Conservation (phyloP, 371 early-diverging fungal species). For the Paraphysoderma sedebokerense region DNA sequence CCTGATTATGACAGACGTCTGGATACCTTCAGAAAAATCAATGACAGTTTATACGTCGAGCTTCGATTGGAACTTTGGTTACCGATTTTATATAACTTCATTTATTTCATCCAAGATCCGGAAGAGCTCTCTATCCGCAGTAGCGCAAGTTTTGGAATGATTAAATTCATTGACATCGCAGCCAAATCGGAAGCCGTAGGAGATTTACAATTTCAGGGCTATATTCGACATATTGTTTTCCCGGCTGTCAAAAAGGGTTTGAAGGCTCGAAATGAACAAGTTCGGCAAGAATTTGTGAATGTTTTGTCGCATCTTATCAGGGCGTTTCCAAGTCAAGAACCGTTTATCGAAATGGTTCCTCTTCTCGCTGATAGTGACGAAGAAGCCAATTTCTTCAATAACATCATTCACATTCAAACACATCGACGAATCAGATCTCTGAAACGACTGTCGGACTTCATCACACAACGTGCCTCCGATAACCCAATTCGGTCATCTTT, state of each 20-base stretch:
- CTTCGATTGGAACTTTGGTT: slow-evolving; percentile 63
- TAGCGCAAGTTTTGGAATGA: slow-evolving; percentile 52
- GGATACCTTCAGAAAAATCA: slow-evolving; percentile 50
- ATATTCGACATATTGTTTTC: slow-evolving; percentile 42
- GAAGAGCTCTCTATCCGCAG: slow-evolving; percentile 80
- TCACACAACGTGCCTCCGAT: background rate
- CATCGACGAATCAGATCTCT: slow-evolving; percentile 79
- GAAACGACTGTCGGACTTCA: slow-evolving; percentile 40
- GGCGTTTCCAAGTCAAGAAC: slow-evolving; percentile 30
- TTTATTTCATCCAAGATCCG: slow-evolving; percentile 54
- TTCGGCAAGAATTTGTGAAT: slow-evolving; percentile 50
- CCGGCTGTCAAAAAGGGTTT: slow-evolving; percentile 61
- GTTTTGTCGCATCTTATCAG: slow-evolving; percentile 44
- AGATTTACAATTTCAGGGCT: slow-evolving; percentile 21
- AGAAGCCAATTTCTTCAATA: slow-evolving; percentile 74
- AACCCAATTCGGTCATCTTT: slow-evolving; percentile 25
- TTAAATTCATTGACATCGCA: slow-evolving; percentile 36
- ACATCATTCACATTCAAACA: slow-evolving; percentile 80
- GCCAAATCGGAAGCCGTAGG: background rate
- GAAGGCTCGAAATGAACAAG: slow-evolving; percentile 30
- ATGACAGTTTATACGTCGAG: slow-evolving; percentile 35
- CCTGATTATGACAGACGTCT: slow-evolving; percentile 73
- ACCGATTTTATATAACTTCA: slow-evolving; percentile 73
- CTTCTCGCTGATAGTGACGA: slow-evolving; percentile 49
- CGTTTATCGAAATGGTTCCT: slow-evolving; percentile 45